phyloP scores from a whole-genome alignment of 192 early-diverging fungal species.

The Coemansia sp. region DNA sequence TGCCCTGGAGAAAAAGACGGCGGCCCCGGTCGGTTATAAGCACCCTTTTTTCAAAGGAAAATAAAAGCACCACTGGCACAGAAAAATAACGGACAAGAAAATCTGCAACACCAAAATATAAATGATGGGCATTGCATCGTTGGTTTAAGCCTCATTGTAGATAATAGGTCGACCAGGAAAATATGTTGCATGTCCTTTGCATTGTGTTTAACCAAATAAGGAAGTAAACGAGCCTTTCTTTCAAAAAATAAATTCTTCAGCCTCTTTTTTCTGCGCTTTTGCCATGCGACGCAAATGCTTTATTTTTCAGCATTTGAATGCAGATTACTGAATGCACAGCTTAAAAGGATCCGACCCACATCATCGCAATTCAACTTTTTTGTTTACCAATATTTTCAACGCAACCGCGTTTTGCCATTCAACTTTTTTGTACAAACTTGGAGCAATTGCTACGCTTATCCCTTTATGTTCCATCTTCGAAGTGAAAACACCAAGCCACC shows the following conservation, averaged over 20 bases:
- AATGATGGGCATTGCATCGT: constrained; percentile 5
- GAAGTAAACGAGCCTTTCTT: background rate
- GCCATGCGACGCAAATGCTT: too few relatives aligned
- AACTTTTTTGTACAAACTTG: too few relatives aligned
- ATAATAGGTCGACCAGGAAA: background rate
- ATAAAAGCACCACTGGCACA: too few relatives aligned
- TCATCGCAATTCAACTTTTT: too few relatives aligned
- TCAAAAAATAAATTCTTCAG: background rate
- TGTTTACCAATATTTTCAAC: too few relatives aligned
- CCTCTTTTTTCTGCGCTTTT: background rate
- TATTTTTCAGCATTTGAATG: background rate
- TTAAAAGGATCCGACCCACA: background rate
- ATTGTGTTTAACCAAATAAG: background rate
- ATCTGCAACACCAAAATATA: background rate
- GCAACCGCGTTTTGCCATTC: background rate
- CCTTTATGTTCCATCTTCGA: too few relatives aligned
- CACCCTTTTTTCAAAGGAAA: background rate
- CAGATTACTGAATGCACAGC: background rate
- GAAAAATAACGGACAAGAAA: background rate
- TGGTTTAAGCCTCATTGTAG: background rate
- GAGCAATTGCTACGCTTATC: too few relatives aligned
- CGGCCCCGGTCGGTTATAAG: background rate
- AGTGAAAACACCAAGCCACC: too few relatives aligned
- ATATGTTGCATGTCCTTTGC: background rate
- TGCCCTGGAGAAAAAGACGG: background rate